Evolutionary conservation across 805 yeast species (phyloP).

Genomic region (Starmera pachycereana): DNA sequence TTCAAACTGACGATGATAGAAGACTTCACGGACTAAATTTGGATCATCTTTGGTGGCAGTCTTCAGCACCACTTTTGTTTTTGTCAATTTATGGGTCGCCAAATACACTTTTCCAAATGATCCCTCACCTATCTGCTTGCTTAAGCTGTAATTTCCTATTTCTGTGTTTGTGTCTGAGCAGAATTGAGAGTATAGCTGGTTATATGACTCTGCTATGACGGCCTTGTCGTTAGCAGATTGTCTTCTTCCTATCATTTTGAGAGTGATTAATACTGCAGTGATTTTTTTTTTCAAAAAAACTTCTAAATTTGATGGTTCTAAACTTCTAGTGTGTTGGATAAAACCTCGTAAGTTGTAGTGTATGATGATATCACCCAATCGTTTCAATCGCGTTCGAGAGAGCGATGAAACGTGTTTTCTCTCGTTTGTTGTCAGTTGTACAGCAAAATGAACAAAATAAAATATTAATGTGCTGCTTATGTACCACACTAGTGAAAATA

Average conservation of each 20-base stretch:
- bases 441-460: no score
- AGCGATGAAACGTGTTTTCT: no score
- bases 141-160: slow-evolving; percentile 73
- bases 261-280: no score
- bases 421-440: no score
- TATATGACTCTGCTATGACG: slow-evolving; percentile 51
- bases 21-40: slow-evolving; percentile 81
- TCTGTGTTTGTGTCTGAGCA: slow-evolving; percentile 39
- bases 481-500: no score
- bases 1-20: slow-evolving; percentile 73
- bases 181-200: slow-evolving; percentile 42
- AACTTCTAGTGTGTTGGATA: no score
- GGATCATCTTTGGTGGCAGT: slow-evolving; percentile 72
- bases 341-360: no score
- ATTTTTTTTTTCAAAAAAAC: no score
- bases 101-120: slow-evolving; percentile 87
- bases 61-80: slow-evolving; percentile 74
- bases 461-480: no score
- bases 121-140: slow-evolving; percentile 79
- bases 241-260: slow-evolving; percentile 1
- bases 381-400: no score
- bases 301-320: no score
- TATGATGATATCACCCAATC: no score
- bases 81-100: slow-evolving; percentile 69
- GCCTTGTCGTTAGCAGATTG: slow-evolving; percentile 18